phyloP scores from a whole-genome alignment of 176 grass and related monocot genomes.

The Poa pratensis region DNA sequence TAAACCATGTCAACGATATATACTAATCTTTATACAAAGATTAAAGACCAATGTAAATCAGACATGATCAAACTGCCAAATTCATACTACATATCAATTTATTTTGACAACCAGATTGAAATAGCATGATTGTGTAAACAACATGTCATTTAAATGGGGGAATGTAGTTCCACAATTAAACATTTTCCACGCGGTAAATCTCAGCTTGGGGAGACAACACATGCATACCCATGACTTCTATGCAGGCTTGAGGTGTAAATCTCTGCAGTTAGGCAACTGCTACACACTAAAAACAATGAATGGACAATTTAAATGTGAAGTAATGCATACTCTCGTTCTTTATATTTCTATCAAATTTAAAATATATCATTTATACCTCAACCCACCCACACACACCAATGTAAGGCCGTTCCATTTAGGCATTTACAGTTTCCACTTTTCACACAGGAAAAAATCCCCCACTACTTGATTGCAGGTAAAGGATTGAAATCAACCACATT shows the following conservation, averaged over 20 bases:
- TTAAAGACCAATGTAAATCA: slow-evolving; percentile 7
- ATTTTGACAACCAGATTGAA: background rate
- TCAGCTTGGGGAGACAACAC: background rate
- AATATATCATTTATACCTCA: background rate
- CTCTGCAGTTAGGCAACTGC: background rate
- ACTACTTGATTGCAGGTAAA: background rate
- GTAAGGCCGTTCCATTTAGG: background rate
- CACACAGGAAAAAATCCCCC: background rate
- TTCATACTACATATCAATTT: background rate
- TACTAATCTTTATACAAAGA: background rate
- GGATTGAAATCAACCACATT: background rate
- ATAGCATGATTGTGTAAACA: slow-evolving; percentile 32
- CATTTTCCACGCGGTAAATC: background rate
- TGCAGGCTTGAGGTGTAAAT: slow-evolving; percentile 15
- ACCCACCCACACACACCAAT: slow-evolving; percentile 1
- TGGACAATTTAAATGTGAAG: background rate
- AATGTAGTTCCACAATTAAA: slow-evolving; percentile 13
- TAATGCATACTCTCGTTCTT: background rate
- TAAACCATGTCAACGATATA: slow-evolving; percentile 29
- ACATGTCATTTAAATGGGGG: background rate
- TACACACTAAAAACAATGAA: slow-evolving; percentile 6
- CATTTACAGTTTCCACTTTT: slow-evolving; percentile 1
- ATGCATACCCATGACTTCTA: slow-evolving; percentile 29
- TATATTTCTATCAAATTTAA: background rate
- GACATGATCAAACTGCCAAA: slow-evolving; percentile 19